Base-by-base conservation (phyloP, 306 rosid species). In the Quercus cerris region DNA sequence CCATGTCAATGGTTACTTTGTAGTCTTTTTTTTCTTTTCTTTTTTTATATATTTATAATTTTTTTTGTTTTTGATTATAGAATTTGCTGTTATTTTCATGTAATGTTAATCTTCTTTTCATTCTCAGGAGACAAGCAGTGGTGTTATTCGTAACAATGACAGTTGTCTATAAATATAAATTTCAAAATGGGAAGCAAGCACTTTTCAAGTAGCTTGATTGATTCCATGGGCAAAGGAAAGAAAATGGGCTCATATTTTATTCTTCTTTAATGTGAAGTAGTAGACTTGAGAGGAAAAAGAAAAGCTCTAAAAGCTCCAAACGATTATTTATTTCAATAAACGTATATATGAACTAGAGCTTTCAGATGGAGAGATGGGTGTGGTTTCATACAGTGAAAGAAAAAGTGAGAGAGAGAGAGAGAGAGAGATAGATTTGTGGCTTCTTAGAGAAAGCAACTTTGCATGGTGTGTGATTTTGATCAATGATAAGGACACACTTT, bases 151-250 rank as follows among this genome's bases (percentile, higher is more conserved):
- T 84, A 71, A 74, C 76, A 81, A 86, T 86, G 89, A 90, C 92
- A 91, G 91, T 73, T 88, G 97, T 88, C 89, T 86, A 86, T 64
- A 82, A 82, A 79, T 66, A 70, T 76, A 74, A 80, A 77, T 83
- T 81, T 84, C 44, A 73, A 83, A 71, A 80, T 57, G 64, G 75
- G 85, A 80, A 71, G 64, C 79, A 46, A 79, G 19, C 77, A 27
- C 79, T 77, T 86, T 83, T 54, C 70, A 72, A 75, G 77, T 74
- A 46, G 56, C 51, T 63, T 25, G 84, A 83, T 63, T 38, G 84
- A 83, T 87, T 87, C 85, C 81, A 55, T 82, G 75, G 84, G 80
- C 79, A 78, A 74, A 81, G 66, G 71, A 56, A 75, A 70, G 62
- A 78, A 81, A 78, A 80, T 72, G 77, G 75, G 59, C 76, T 82